These are phyloP conservation scores for Cutaneotrichosporon curvatum DNA, from an alignment of 1,284 basidiomycete species.

Conservation along the genomic window DNA sequence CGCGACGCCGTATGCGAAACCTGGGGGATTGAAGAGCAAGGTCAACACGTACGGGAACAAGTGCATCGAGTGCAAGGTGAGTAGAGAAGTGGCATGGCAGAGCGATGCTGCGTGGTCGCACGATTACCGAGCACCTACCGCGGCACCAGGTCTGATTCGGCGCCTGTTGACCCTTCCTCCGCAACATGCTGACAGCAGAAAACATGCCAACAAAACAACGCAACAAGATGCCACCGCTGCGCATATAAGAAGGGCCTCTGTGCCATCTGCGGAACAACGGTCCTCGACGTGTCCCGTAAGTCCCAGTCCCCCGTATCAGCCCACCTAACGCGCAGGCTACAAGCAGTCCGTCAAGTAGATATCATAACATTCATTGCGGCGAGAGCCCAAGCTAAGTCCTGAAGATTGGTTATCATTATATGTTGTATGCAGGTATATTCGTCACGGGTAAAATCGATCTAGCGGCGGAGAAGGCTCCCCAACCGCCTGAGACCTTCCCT, in stretches of 20 bases:
- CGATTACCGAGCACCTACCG: too few relatives aligned
- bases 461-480: slow-evolving; percentile 26
- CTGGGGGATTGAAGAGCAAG: slow-evolving; percentile 23
- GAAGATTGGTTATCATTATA: slow-evolving; percentile 4
- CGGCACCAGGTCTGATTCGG: too few relatives aligned
- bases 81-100: background rate
- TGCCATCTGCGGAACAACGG: slow-evolving; percentile 44
- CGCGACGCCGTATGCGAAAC: slow-evolving; percentile 36
- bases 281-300: slow-evolving; percentile 40
- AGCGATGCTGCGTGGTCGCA: too few relatives aligned
- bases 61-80: slow-evolving; percentile 46
- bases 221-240: slow-evolving; percentile 45
- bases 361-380: background rate
- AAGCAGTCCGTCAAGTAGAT: slow-evolving; percentile 36
- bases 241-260: slow-evolving; percentile 47
- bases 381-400: slow-evolving; percentile 3
- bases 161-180: too few relatives aligned
- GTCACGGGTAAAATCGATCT: background rate
- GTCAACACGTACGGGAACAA: slow-evolving; percentile 43
- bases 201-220: slow-evolving; percentile 39
- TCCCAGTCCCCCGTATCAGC: background rate
- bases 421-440: slow-evolving; percentile 11
- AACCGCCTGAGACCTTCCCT: slow-evolving; percentile 24
- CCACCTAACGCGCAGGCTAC: slow-evolving; percentile 23
- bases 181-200: slow-evolving; percentile 22